A percentile compares a stretch with the other conserved stretches of the same genome.
These are phyloP conservation scores for Sporothrix pallida DNA, from an alignment of 2,329 filamentous ascomycete species.

Conservation along the genomic window DNA sequence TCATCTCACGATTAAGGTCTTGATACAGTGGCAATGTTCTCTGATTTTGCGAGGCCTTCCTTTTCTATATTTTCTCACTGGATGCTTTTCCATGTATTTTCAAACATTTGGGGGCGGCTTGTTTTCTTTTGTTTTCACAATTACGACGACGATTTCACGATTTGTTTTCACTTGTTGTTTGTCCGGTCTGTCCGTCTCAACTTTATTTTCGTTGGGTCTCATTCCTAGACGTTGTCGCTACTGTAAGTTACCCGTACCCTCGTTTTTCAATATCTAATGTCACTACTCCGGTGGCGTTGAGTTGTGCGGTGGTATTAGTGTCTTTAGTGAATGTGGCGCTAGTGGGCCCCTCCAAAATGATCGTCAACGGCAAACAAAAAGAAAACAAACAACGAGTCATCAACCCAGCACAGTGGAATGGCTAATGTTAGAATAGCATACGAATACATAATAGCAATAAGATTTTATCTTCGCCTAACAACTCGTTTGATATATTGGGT, in stretches of 20 bases:
- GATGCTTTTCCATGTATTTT: background rate
- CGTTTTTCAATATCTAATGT: background rate
- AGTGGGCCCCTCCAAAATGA: background rate
- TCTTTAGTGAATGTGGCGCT: background rate
- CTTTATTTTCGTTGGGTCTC: constrained; percentile 15
- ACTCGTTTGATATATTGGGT: too few relatives aligned
- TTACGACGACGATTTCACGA: too few relatives aligned
- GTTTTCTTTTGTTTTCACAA: background rate
- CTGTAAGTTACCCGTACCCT: background rate
- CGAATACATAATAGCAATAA: too few relatives aligned
- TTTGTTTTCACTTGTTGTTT: background rate
- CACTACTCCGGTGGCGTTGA: too few relatives aligned
- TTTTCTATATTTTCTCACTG: background rate
- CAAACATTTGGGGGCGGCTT: background rate
- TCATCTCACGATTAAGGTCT: background rate
- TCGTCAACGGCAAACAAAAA: constrained; percentile 13
- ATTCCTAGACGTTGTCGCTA: background rate
- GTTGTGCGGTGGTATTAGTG: too few relatives aligned
- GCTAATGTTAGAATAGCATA: background rate
- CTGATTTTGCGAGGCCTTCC: background rate
- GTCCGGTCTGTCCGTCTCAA: background rate
- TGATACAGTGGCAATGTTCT: background rate
- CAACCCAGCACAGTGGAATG: constrained; percentile 1
- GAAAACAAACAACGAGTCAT: background rate
- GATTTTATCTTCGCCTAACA: too few relatives aligned